These are phyloP conservation scores for Cercophora sp. DNA, from an alignment of 495 filamentous ascomycete genomes.

Conservation along the genomic window DNA sequence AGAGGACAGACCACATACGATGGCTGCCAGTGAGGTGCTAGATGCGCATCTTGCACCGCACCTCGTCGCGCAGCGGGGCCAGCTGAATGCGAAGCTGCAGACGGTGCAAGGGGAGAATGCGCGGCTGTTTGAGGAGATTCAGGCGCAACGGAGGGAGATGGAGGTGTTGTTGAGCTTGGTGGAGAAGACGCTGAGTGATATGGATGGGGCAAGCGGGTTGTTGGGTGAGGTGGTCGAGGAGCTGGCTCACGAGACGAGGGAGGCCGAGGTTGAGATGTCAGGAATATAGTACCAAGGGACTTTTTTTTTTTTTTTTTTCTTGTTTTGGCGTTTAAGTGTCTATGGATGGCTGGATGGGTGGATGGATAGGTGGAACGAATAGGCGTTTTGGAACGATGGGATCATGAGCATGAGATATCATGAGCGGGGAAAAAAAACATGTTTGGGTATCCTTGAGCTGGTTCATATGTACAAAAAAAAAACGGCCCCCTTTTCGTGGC, in stretches of 20 bases:
- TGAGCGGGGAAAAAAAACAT: not conserved
- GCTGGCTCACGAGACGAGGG: constrained; percentile 44
- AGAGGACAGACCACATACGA: constrained; percentile 67
- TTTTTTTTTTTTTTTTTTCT: not conserved
- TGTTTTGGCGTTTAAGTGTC: not conserved
- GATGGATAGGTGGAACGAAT: no score
- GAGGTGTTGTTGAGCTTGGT: constrained; percentile 60
- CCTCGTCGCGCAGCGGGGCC: constrained; percentile 54
- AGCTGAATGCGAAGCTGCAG: constrained; percentile 59
- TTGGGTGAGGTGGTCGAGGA: constrained; percentile 43
- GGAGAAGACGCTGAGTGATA: constrained; percentile 63
- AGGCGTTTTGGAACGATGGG: no score
- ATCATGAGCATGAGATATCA: no score
- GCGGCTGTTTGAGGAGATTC: constrained; percentile 56
- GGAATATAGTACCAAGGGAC: constrained; percentile 14
- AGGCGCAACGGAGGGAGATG: constrained; percentile 69
- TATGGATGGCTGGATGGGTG: not conserved
- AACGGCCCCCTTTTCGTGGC: not conserved
- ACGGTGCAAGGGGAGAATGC: constrained; percentile 62
- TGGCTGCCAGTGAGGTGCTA: constrained; percentile 64
- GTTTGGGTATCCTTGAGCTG: not conserved
- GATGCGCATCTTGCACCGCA: constrained; percentile 68
- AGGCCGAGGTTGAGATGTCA: constrained; percentile 30
- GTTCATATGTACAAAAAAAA: not conserved
- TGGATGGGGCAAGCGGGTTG: constrained; percentile 59